Evolutionary conservation across 495 filamentous ascomycete species (phyloP).

Genomic region (Ascobolus immersus): DNA sequence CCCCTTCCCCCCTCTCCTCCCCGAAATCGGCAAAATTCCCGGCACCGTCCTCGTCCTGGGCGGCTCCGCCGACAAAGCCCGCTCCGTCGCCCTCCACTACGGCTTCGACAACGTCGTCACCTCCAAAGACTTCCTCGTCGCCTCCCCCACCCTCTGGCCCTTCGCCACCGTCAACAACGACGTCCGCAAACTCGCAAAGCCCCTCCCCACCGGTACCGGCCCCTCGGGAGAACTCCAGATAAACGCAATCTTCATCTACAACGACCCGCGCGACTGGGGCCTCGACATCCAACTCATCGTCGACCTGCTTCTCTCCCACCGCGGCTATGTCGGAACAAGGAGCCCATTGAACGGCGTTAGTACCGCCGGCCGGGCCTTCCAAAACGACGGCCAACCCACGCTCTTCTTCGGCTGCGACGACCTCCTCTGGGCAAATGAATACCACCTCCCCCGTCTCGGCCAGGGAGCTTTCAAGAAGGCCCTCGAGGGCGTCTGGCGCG

Average conservation of each 20-base stretch:
- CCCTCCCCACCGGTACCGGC: conserved; percentile 27
- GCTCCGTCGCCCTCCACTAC: conserved; percentile 51
- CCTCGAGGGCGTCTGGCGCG: conserved; percentile 49
- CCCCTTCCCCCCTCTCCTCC: conserved; percentile 19
- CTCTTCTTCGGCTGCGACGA: conserved; percentile 82
- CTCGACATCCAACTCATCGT: conserved; percentile 44
- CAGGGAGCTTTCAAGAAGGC: conserved; percentile 79
- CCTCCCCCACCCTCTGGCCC: conserved; percentile 54
- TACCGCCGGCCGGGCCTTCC: conserved; percentile 20
- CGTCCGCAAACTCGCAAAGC: conserved; percentile 28
- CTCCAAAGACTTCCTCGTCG: conserved; percentile 54
- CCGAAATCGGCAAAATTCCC: conserved; percentile 9
- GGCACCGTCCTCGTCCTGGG: conserved; percentile 26
- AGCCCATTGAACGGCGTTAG: conserved; percentile 26
- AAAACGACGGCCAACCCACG: conserved; percentile 29
- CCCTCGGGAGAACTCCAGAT: conserved; percentile 35
- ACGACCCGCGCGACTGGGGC: conserved; percentile 83
- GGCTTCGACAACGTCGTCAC: conserved; percentile 70
- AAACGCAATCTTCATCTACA: conserved; percentile 68
- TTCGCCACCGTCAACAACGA: conserved; percentile 46
- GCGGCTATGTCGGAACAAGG: conserved; percentile 52
- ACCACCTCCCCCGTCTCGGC: conserved; percentile 68
- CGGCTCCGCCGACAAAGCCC: conserved; percentile 50
- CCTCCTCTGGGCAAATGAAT: conserved; percentile 58
- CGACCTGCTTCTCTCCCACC: conserved; percentile 51